Evolutionary conservation across 1,139 yeast species (phyloP).

Genomic region (Suhomyces yuchorum): DNA sequence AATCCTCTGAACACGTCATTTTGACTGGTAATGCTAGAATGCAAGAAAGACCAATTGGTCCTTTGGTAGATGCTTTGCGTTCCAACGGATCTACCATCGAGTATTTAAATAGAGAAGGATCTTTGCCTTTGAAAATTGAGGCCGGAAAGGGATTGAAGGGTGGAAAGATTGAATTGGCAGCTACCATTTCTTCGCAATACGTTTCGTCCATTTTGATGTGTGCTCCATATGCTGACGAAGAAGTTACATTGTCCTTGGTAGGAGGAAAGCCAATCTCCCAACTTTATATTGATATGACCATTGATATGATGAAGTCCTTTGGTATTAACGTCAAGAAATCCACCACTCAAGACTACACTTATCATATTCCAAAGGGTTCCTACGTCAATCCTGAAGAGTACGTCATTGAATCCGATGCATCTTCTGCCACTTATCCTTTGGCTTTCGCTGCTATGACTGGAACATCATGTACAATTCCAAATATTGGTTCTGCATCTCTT

Average conservation of each 20-base stretch:
- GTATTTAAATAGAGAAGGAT: conserved; percentile 75
- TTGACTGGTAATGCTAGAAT: conserved; percentile 94
- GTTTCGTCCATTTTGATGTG: conserved; percentile 96
- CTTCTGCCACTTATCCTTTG: conserved; percentile 95
- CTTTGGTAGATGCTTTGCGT: conserved; percentile 87
- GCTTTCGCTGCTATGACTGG: conserved; percentile 99
- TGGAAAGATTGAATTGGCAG: conserved; percentile 90
- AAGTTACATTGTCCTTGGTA: conserved; percentile 82
- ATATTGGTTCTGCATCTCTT: conserved; percentile 85
- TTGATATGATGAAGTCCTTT: conserved; percentile 89
- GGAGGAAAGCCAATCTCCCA: conserved; percentile 98
- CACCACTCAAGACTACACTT: conserved; percentile 73
- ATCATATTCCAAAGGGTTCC: conserved; percentile 82
- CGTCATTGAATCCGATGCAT: conserved; percentile 96
- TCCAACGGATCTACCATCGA: conserved; percentile 75
- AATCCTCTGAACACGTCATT: conserved; percentile 49
- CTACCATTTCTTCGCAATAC: conserved; percentile 95
- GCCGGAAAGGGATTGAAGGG: conserved; percentile 80
- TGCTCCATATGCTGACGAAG: conserved; percentile 91
- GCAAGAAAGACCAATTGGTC: conserved; percentile 98
- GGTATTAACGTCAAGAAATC: conserved; percentile 81
- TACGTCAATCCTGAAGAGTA: conserved; percentile 83
- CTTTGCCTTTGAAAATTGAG: conserved; percentile 75
- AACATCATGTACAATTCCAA: conserved; percentile 88
- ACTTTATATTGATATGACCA: conserved; percentile 95